Percentiles rank a stretch among this genome's conserved stretches.
Evolutionary conservation across 768 basidiomycete species (phyloP).

Genomic region (Basidioascus undulatus): DNA sequence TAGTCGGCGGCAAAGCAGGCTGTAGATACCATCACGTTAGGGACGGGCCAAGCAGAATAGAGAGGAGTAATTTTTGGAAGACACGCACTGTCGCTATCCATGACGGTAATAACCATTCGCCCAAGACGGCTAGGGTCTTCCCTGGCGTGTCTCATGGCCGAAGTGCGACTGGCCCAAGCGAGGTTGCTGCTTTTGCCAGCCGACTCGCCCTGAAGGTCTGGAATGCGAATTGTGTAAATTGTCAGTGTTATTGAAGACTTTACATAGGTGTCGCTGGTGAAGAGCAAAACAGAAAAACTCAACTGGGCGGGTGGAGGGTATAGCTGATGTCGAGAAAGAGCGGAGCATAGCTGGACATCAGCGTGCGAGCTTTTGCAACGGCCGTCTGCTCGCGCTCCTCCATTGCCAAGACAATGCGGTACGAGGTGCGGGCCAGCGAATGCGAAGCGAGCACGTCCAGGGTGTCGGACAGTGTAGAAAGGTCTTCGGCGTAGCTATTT

Average conservation of each 20-base stretch:
- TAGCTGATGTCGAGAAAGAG: slow-evolving; percentile 13
- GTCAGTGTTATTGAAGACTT: background rate
- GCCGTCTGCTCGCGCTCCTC: slow-evolving; percentile 13
- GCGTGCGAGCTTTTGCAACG: slow-evolving; percentile 10
- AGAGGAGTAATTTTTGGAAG: too few species aligned
- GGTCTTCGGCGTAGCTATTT: background rate
- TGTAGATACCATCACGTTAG: too few species aligned
- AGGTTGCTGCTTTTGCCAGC: slow-evolving; percentile 14
- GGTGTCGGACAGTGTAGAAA: slow-evolving; percentile 8
- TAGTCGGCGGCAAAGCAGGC: slow-evolving; percentile 15
- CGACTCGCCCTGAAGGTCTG: slow-evolving; percentile 12
- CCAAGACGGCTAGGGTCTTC: slow-evolving; percentile 7
- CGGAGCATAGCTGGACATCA: slow-evolving; percentile 11
- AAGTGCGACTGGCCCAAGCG: slow-evolving; percentile 10
- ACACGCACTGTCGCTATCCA: slow-evolving; percentile 15
- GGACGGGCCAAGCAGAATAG: too few species aligned
- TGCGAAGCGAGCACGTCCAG: slow-evolving; percentile 15
- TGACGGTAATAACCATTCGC: slow-evolving; percentile 12
- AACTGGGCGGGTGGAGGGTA: slow-evolving; percentile 13
- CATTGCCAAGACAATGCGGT: slow-evolving; percentile 15
- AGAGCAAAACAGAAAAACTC: background rate
- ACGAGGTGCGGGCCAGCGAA: slow-evolving; percentile 10
- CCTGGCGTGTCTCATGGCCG: background rate
- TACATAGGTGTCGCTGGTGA: background rate
- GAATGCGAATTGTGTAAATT: too few species aligned